Evolutionary conservation across 495 filamentous ascomycete genomes (phyloP).

Genomic region (Patellaria atrata): DNA sequence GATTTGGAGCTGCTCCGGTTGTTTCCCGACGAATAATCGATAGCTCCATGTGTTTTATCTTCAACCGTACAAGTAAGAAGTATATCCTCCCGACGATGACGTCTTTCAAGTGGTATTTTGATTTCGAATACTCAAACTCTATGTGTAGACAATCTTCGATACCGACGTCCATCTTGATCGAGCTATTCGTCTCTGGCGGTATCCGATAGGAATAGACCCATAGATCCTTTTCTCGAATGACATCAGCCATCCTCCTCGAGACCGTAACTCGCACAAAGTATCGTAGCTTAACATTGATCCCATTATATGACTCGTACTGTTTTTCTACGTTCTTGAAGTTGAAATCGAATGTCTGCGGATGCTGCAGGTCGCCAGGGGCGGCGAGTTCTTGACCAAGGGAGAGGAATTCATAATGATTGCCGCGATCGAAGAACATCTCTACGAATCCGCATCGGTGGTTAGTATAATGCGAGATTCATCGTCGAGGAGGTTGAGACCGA

Average conservation of each 20-base stretch:
- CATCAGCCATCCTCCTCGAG: conserved; percentile 90
- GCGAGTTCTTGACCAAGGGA: conserved; percentile 92
- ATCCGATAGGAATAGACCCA: conserved; percentile 99
- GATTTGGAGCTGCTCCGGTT: conserved; percentile 95
- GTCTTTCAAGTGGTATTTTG: conserved; percentile 98
- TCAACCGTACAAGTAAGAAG: conserved; percentile 91
- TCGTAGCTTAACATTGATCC: conserved; percentile 96
- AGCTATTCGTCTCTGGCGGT: conserved; percentile 92
- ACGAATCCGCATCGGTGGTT: background rate
- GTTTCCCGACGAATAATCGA: conserved; percentile 96
- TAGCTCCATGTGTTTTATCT: conserved; percentile 99
- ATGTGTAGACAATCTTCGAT: conserved; percentile 99
- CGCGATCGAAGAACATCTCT: conserved; percentile 99
- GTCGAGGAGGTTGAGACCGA: conserved; percentile 25
- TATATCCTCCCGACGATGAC: conserved; percentile 99
- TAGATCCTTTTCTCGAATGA: conserved; percentile 96
- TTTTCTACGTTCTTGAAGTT: conserved; percentile 99
- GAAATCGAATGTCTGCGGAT: conserved; percentile 97
- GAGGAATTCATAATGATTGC: conserved; percentile 98
- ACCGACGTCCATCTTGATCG: conserved; percentile 99
- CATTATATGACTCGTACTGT: conserved; percentile 99
- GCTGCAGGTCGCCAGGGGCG: conserved; percentile 90
- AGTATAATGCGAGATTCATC: conserved; percentile 2
- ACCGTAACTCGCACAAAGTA: conserved; percentile 98
- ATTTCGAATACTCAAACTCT: conserved; percentile 98